phyloP scores from a whole-genome alignment of 441 rosid species.

The Isatis lusitanica region DNA sequence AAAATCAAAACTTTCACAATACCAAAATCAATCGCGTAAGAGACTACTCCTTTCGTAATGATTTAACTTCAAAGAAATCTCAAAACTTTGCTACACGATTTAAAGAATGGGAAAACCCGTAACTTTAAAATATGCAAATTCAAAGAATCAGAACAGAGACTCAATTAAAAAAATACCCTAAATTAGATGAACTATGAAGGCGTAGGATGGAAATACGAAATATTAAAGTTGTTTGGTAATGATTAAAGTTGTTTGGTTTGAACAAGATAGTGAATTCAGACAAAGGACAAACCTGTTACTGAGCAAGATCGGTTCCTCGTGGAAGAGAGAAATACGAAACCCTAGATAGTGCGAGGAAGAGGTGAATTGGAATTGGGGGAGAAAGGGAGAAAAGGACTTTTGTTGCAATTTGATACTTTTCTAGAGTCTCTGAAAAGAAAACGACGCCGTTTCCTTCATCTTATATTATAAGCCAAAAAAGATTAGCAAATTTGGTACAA shows the following conservation, averaged over 20 bases:
- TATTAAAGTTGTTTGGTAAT: too few relatives aligned
- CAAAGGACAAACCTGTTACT: constrained; percentile 19
- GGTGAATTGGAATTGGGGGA: neutral
- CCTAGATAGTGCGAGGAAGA: constrained; percentile 22
- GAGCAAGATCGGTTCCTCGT: constrained; percentile 1
- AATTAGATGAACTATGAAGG: constrained; percentile 2
- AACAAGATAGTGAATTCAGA: neutral
- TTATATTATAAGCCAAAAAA: too few relatives aligned
- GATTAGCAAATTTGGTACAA: too few relatives aligned
- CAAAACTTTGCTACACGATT: neutral
- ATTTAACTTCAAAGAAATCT: too few relatives aligned
- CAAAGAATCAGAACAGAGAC: neutral
- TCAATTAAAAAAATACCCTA: neutral
- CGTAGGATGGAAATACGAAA: too few relatives aligned
- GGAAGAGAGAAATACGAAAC: constrained; percentile 14
- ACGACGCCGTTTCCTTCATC: neutral
- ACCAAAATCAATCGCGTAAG: neutral
- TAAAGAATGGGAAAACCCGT: neutral
- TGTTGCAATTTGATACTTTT: neutral
- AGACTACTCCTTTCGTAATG: neutral
- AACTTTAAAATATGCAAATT: neutral
- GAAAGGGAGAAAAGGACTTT: neutral
- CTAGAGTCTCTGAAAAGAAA: neutral
- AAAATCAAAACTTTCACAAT: constrained; percentile 4
- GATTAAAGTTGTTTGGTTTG: neutral